Conservation (phyloP, 176 grass and related monocot species). For the Oropetium thomaeum region DNA sequence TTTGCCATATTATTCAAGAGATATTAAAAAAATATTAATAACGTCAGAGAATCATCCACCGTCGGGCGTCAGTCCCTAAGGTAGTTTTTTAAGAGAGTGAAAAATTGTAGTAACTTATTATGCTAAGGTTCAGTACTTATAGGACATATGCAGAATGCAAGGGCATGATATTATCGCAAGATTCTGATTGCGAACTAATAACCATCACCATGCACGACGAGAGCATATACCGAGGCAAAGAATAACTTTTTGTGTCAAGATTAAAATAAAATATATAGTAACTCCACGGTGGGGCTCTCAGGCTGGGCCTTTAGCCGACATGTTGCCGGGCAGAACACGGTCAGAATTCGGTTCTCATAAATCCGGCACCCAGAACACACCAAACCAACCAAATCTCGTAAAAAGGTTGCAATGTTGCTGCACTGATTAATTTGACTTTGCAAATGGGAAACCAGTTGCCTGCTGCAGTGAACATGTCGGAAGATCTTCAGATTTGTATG, state of each 20-base stretch:
- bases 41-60: not conserved
- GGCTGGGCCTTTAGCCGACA: slow-evolving; percentile 45
- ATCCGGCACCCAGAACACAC: slow-evolving; percentile 23
- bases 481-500: slow-evolving; percentile 19
- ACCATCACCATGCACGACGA: not conserved
- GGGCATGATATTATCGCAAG: not conserved
- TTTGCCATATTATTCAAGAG: not conserved
- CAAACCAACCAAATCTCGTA: slow-evolving; percentile 33
- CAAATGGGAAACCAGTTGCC: slow-evolving; percentile 16
- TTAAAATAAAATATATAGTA: not conserved
- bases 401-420: not conserved
- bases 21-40: not conserved
- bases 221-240: not conserved
- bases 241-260: not conserved
- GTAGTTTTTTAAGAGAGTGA: not conserved
- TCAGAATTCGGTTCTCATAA: slow-evolving; percentile 35
- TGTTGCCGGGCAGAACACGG: slow-evolving; percentile 40
- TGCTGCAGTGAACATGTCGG: slow-evolving; percentile 1
- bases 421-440: slow-evolving; percentile 32
- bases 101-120: not conserved
- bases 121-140: not conserved
- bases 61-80: not conserved
- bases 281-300: slow-evolving; percentile 21
- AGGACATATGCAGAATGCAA: not conserved
- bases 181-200: not conserved